Evolutionary conservation across 495 filamentous ascomycete genomes (phyloP), one percentile per base, ranked within the genome.

Genomic region (Pseudevernia furfuracea): DNA sequence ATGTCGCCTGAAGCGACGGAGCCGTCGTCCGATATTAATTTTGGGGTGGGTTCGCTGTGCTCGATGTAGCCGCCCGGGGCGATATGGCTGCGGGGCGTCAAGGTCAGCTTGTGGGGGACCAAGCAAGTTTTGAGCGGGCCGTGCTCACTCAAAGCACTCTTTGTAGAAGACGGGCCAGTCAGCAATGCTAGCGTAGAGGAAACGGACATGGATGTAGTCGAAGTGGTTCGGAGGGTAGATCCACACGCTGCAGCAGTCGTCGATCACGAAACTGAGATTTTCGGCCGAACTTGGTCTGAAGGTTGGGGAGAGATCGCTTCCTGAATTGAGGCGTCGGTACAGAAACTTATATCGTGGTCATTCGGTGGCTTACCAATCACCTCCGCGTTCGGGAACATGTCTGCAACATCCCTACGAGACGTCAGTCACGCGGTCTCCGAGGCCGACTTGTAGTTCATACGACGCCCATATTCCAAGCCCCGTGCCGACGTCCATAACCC

Each of bases 41-140:
- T 73, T 66, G 82, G 79, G 36, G 75, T 69, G 44, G 83, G 77
- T 64, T 86, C 83, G 59, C 81, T 78, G 53, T 86, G 76, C 65
- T 89, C 86, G 58, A 86, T 73, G 78, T 83, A 89, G 65, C 82
- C 88, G 37, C 87, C 87, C 4, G 87, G 87, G 59, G 81, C 81
- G 15, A 85, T 71, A 68, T 74, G 72, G 32, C 77, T 79, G 52
- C 36, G 21, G 28, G 28, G 15, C 44, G 32, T n/a, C 19, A n/a
- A 34, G 4, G 15, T 56, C 21, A 61, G 48, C 7, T 55, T 32
- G 48, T 8, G 30, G 49, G 15, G 38, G 19, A 41, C 9, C 1
- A 23, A 46, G 38, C 7, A 11, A 12, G 23, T 12, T 12, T 53
- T 21, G 7, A 5, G 14, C 8, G 7, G 21, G 41, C 55, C 0